Base-by-base conservation (phyloP, 805 yeast genomes). In the Lipomyces spencermartinsiae region DNA sequence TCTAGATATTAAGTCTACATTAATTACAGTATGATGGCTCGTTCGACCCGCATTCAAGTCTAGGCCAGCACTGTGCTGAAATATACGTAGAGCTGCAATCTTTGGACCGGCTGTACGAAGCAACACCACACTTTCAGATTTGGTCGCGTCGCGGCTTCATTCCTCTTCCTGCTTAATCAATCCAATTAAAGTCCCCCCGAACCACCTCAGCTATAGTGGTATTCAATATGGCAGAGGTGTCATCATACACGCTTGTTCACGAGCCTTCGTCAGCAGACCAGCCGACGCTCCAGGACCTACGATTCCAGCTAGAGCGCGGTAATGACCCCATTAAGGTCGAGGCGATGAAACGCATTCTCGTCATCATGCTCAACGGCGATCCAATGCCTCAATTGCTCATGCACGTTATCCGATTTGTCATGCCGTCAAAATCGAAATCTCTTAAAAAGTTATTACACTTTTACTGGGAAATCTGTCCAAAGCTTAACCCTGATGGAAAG, bases 391-490 rank as follows among this genome's bases (percentile, higher is more conserved):
- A 91, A 67, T 83, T 95, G 73, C 85, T 95, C 80, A 95, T 95
- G 99, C 97, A 93, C 78, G 91, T 95, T 74, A 94, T 95, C 76
- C 89, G 99, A 76, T 96, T 92, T 76, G 94, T 96, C 67, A 93
- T 95, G 98, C 99, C 99, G 16, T 91, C 97, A 19, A 91, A 85
- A 76, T 87, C 89, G 80, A 96, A 95, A 80, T 91, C 89, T 75
- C 86, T 96, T 80, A 95, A 95, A 84, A 95, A 93, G 80, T 84
- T 95, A 77, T 83, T 96, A 71, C 95, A 94, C 76, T 91, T 92
- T 76, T 95, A 95, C 83, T 95, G 98, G 98, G 99, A 95, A 80
- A 92, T 94, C 65, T 96, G 97, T 77, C 96, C 97, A 65, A 96
- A 96, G 80, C 83, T 90, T 73, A 97, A 92, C 74, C 83, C 84